Conservation (phyloP, 257 asterid genomes). For the Penstemon davidsonii region DNA sequence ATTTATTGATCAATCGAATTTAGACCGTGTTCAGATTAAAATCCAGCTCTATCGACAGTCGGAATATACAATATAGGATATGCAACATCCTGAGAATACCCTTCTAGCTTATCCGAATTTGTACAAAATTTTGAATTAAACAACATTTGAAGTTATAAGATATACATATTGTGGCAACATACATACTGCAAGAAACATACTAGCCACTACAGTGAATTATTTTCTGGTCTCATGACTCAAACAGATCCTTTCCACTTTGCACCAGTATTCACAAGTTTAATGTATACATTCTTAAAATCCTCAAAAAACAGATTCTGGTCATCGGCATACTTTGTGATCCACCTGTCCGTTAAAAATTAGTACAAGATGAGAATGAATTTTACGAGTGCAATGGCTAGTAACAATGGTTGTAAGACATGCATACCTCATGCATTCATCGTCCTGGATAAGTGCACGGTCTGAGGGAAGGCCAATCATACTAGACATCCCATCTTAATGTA, state of each 20-base stretch:
- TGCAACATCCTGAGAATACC: too few relatives aligned
- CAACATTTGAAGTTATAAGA: too few relatives aligned
- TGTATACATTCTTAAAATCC: constrained; percentile 73
- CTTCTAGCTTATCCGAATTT: too few relatives aligned
- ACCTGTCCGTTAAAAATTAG: constrained; percentile 41
- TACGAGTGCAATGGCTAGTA: neutral
- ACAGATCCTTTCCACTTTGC: constrained; percentile 64
- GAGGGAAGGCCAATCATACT: constrained; percentile 95
- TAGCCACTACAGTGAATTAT: constrained; percentile 2
- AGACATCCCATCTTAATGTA: constrained; percentile 62
- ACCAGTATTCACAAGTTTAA: constrained; percentile 77
- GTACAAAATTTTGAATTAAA: too few relatives aligned
- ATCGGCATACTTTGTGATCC: constrained; percentile 86
- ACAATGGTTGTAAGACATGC: neutral
- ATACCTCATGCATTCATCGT: constrained; percentile 74
- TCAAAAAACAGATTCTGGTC: constrained; percentile 71
- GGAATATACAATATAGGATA: too few relatives aligned
- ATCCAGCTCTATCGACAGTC: too few relatives aligned
- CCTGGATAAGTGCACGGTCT: constrained; percentile 82
- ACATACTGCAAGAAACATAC: too few relatives aligned
- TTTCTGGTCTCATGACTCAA: constrained; percentile 25
- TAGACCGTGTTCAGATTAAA: too few relatives aligned
- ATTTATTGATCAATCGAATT: too few relatives aligned
- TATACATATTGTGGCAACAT: too few relatives aligned
- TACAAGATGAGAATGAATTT: too few relatives aligned